These are phyloP conservation scores for Ceratobasidium sp. DNA, from an alignment of 1,284 basidiomycete species.

Conservation along the genomic window DNA sequence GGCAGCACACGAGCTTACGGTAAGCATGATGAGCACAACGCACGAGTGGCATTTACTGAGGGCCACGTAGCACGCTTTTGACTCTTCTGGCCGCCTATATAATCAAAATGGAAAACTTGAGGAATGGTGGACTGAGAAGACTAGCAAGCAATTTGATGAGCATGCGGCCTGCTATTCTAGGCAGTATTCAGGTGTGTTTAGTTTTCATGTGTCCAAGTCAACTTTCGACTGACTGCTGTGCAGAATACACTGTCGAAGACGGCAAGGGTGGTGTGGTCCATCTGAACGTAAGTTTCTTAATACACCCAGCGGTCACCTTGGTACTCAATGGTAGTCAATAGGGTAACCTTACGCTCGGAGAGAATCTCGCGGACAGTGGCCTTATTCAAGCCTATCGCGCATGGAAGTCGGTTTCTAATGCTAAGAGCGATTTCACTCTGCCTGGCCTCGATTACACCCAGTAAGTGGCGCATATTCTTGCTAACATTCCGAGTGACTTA, in stretches of 20 bases:
- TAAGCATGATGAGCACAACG: constrained; percentile 50
- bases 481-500: no score
- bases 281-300: constrained; percentile 64
- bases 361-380: constrained; percentile 89
- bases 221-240: not conserved
- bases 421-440: constrained; percentile 68
- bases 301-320: not conserved
- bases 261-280: constrained; percentile 83
- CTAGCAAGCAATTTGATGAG: constrained; percentile 82
- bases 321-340: constrained; percentile 46
- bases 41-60: not conserved
- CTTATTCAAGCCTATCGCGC: constrained; percentile 87
- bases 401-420: constrained; percentile 75
- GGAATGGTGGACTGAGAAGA: constrained; percentile 86
- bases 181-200: constrained; percentile 76
- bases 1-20: constrained; percentile 88
- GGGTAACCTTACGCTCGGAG: constrained; percentile 83
- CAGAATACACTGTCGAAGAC: constrained; percentile 83
- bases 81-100: constrained; percentile 85
- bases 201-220: constrained; percentile 6
- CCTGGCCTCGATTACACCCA: constrained; percentile 83
- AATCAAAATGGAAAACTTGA: constrained; percentile 83
- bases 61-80: constrained; percentile 81
- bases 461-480: not conserved
- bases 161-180: constrained; percentile 87